Evolutionary conservation across 1,284 basidiomycete species (phyloP).

Genomic region (Sanghuangporus weigelae): DNA sequence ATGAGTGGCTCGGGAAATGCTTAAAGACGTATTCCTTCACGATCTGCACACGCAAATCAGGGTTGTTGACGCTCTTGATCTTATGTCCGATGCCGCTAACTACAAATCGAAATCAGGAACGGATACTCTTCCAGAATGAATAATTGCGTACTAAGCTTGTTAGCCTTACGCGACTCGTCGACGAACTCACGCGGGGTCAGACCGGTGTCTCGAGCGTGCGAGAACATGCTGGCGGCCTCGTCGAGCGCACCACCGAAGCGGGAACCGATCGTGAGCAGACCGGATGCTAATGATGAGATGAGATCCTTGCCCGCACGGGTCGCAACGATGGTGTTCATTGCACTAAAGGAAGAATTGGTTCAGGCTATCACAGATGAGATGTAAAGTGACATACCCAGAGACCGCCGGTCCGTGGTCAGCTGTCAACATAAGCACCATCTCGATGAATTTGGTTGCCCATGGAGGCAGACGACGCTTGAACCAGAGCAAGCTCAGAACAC

Average conservation of each 20-base stretch:
- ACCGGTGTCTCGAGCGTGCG: conserved; percentile 83
- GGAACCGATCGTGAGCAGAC: conserved; percentile 96
- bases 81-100: conserved; percentile 99
- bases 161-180: conserved; percentile 91
- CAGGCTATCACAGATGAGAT: neutral
- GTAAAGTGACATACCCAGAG: conserved; percentile 46
- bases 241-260: conserved; percentile 99
- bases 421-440: conserved; percentile 99
- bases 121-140: neutral
- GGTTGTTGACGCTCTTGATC: conserved; percentile 99
- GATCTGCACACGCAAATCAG: conserved; percentile 93
- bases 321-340: conserved; percentile 99
- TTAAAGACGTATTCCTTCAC: conserved; percentile 97
- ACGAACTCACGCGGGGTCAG: conserved; percentile 97
- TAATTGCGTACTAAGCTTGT: conserved; percentile 79
- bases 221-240: conserved; percentile 96
- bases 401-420: conserved; percentile 98
- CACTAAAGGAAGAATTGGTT: conserved; percentile 43
- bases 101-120: conserved; percentile 24
- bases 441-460: conserved; percentile 94
- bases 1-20: conserved; percentile 90
- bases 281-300: conserved; percentile 93
- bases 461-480: conserved; percentile 91
- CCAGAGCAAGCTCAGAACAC: conserved; percentile 95
- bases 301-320: conserved; percentile 98